Evolutionary conservation across 2,329 filamentous ascomycete species (phyloP).

Genomic region (Graphiopsis chlorocephala): DNA sequence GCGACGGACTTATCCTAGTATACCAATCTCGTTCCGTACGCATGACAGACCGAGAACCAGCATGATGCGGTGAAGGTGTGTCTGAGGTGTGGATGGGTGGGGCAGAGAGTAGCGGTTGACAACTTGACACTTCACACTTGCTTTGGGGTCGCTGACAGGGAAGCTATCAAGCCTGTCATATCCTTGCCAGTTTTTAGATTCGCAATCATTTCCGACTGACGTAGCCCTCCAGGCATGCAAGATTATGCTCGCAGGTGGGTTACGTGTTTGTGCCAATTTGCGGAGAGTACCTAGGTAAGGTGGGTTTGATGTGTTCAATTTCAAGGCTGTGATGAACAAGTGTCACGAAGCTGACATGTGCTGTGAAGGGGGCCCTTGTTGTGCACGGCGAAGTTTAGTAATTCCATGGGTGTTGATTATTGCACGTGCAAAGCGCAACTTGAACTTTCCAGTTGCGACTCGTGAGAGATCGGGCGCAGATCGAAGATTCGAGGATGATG

Average conservation of each 20-base stretch:
- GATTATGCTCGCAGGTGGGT: background rate
- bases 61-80: background rate
- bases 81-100: constrained; percentile 7
- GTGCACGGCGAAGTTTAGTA: background rate
- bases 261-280: background rate
- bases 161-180: background rate
- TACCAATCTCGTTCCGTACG: background rate
- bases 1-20: too few relatives aligned
- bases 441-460: too few relatives aligned
- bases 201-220: background rate
- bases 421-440: background rate
- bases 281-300: background rate
- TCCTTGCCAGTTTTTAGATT: background rate
- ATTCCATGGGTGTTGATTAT: background rate
- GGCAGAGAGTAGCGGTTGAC: background rate
- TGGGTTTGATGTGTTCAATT: background rate
- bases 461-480: background rate
- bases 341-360: background rate
- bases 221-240: background rate
- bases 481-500: background rate
- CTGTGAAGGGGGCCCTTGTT: background rate
- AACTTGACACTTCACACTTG: background rate
- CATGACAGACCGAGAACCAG: background rate
- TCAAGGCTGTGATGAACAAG: background rate
- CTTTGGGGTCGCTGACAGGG: background rate